These are phyloP conservation scores for Cryptosporidium sp. DNA, from an alignment of 169 alveolate genomes.

Conservation along the genomic window DNA sequence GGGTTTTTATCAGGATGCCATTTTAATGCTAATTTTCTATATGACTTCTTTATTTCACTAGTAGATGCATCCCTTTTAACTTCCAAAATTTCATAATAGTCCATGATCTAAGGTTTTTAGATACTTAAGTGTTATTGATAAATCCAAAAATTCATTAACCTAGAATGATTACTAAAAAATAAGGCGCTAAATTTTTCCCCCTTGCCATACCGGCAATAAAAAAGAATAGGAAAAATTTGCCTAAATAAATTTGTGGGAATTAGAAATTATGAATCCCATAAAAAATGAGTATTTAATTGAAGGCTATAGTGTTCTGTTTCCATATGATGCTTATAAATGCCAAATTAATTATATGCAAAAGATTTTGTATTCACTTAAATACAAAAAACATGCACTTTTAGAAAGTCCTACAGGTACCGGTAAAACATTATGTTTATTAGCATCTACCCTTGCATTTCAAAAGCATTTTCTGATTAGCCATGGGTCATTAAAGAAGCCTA, in stretches of 20 bases:
- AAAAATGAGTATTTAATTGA: slow-evolving; percentile 55
- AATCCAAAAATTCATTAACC: slow-evolving; percentile 8
- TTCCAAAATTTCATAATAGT: slow-evolving; percentile 87
- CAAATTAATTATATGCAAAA: slow-evolving; percentile 85
- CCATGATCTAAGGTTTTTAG: slow-evolving; percentile 54
- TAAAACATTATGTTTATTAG: slow-evolving; percentile 92
- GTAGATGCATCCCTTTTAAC: slow-evolving; percentile 82
- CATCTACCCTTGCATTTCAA: slow-evolving; percentile 89
- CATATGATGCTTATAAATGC: slow-evolving; percentile 88
- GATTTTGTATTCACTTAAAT: slow-evolving; percentile 84
- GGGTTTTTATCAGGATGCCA: slow-evolving; percentile 89
- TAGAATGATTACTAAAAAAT: background rate
- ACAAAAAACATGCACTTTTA: slow-evolving; percentile 89
- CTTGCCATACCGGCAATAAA: slow-evolving; percentile 32
- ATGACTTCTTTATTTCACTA: slow-evolving; percentile 84
- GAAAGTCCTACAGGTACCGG: slow-evolving; percentile 99
- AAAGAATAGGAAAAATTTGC: background rate
- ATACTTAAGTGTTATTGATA: background rate
- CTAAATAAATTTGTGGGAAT: slow-evolving; percentile 13
- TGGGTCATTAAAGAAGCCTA: slow-evolving; percentile 35
- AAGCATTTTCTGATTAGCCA: slow-evolving; percentile 46
- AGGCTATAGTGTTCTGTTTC: slow-evolving; percentile 85
- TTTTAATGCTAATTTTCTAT: slow-evolving; percentile 85
- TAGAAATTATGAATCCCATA: slow-evolving; percentile 32
- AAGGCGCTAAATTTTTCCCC: slow-evolving; percentile 21